Base-by-base conservation (phyloP, 805 yeast genomes). In the Spathaspora gorwiae region DNA sequence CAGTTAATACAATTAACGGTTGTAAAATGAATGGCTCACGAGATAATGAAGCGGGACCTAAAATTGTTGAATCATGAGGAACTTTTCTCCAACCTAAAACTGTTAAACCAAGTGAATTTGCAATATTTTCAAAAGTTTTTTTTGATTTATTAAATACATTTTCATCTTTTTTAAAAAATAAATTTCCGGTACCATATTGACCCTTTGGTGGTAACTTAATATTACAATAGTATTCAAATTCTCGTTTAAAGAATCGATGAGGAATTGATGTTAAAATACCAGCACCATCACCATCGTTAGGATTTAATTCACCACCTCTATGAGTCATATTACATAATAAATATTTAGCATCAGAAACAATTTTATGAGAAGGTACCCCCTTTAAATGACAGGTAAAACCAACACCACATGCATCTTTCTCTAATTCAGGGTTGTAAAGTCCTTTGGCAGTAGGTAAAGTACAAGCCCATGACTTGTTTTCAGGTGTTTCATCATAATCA, bases 281-380 rank as follows among this genome's bases (percentile, higher is more conserved):
- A 26, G 99, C 99, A 68, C 99, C 99, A 64, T 92, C 99, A 68
- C 99, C 99, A 64, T 92, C 97, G 58, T 90, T 81, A 19, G 97
- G 95, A 61, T 90, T 96, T 48, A 96, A 95, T 49, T 90, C 97
- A 35, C 98, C 98, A 62, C 99, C 99, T 72, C 99, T 82, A 68
- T 92, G 99, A 50, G 97, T 87, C 99, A 92, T 94, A 71, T 94
- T 92, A 73, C 98, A 90, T 45, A 92, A 80, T 58, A 92, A 72
- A 61, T 79, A 81, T 54, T 81, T 75, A 36, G 96, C 96, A 70
- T 94, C 98, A 36, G 95, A 82, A 48, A 92, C 90, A 56, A 92
- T 89, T 62, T 90, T 90, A 73, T 94, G 99, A 44, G 95, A 84
- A 26, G 82, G 79, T 29, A 75, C 62, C 46, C 97, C 97, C 66